A percentile compares a stretch with the other conserved stretches of the same genome.
Conservation (phyloP, 1,139 yeast species). For the Candida dubliniensis region DNA sequence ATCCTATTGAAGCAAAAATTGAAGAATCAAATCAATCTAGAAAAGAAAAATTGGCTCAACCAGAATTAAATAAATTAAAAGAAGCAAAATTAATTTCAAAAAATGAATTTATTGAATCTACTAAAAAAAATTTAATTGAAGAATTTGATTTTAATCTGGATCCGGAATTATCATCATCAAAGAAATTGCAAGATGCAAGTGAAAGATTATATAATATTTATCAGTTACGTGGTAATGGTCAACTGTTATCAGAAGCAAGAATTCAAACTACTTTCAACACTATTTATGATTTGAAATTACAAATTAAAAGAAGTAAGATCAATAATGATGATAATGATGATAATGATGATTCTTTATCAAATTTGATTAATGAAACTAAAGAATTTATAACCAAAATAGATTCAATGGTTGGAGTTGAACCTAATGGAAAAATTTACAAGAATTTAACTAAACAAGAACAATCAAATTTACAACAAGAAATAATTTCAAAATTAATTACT, state of each 20-base stretch:
- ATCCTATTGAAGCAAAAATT: conserved; percentile 49
- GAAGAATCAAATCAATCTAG: conserved; percentile 61
- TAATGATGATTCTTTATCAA: conserved; percentile 17
- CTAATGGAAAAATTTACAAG: conserved; percentile 31
- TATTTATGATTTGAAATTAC: conserved; percentile 49
- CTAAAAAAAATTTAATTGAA: conserved; percentile 16
- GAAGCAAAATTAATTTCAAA: conserved; percentile 32
- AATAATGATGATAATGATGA: conserved; percentile 25
- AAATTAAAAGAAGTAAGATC: conserved; percentile 40
- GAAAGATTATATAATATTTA: conserved; percentile 51
- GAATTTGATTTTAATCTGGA: conserved; percentile 28
- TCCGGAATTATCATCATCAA: conserved; percentile 23
- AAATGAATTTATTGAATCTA: conserved; percentile 18
- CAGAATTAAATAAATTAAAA: conserved; percentile 41
- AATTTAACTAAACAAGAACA: conserved; percentile 22
- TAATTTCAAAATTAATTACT: conserved; percentile 19
- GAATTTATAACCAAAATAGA: conserved; percentile 3
- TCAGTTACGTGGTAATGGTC: conserved; percentile 26
- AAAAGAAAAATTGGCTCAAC: conserved; percentile 60
- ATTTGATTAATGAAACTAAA: conserved; percentile 17
- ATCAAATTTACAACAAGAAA: conserved; percentile 19
- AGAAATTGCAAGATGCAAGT: conserved; percentile 39
- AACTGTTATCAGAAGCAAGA: conserved; percentile 52
- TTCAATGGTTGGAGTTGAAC: conserved; percentile 20
- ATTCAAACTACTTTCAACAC: conserved; percentile 55